phyloP scores from a whole-genome alignment of 2,329 filamentous ascomycete genomes.

The Arachnopeziza araneosa region DNA sequence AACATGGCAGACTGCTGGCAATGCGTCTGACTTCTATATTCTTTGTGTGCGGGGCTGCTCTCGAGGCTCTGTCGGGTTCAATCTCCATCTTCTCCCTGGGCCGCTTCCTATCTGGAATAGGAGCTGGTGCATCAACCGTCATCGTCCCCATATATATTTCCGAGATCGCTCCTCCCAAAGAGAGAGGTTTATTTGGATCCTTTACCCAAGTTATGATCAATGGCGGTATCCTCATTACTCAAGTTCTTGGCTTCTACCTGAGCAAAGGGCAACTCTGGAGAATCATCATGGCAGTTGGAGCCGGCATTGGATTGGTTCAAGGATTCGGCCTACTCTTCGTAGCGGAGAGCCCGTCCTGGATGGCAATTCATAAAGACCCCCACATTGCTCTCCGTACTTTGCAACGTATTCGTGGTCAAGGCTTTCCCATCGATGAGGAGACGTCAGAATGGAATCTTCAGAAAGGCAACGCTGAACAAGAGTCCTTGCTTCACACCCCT shows the following conservation, averaged over 20 bases:
- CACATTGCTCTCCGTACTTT: slow-evolving; percentile 61
- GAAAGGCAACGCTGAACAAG: slow-evolving; percentile 24
- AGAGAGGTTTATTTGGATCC: slow-evolving; percentile 72
- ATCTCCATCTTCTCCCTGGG: slow-evolving; percentile 67
- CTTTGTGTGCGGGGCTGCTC: slow-evolving; percentile 68
- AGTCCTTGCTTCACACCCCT: slow-evolving; percentile 18
- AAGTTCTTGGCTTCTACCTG: slow-evolving; percentile 80
- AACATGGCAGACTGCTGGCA: slow-evolving; percentile 65
- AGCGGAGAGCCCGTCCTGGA: slow-evolving; percentile 83
- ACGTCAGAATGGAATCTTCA: slow-evolving; percentile 53
- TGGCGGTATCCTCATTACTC: slow-evolving; percentile 77
- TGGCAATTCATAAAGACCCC: slow-evolving; percentile 60
- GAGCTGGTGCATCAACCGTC: slow-evolving; percentile 83
- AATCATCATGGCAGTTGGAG: slow-evolving; percentile 70
- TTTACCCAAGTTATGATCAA: slow-evolving; percentile 95
- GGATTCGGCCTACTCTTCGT: slow-evolving; percentile 66
- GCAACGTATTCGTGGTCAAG: slow-evolving; percentile 67
- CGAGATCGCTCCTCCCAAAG: slow-evolving; percentile 72
- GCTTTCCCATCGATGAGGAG: slow-evolving; percentile 68
- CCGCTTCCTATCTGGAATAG: slow-evolving; percentile 73
- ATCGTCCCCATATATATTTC: slow-evolving; percentile 93
- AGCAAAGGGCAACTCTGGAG: slow-evolving; percentile 78
- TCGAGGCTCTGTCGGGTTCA: slow-evolving; percentile 66
- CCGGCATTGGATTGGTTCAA: slow-evolving; percentile 62
- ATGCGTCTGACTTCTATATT: slow-evolving; percentile 75